Base-by-base conservation (phyloP, 495 filamentous ascomycete species). In the Hamigera avellanea region DNA sequence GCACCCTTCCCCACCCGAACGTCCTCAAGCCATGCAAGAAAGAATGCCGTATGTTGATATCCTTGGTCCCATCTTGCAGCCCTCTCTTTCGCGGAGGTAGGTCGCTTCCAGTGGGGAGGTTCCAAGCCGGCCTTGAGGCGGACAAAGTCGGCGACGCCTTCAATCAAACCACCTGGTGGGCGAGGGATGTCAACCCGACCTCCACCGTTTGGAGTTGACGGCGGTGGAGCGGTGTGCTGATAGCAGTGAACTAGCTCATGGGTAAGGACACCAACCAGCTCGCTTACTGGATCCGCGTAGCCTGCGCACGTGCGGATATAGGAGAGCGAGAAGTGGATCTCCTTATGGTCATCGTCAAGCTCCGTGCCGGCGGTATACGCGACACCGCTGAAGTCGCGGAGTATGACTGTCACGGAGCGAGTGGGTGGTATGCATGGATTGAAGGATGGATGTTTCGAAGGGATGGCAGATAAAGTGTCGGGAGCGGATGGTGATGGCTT, bases 231-330 rank as follows among this genome's bases (percentile, higher is more conserved):
- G 36, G 82, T 76, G 58, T 83, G 85, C 54, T 98, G 91, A 61
- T 82, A 93, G 62, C 88, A 95, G 54, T 98, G 91, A 8, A 96
- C 91, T 43, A 95, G 80, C 60, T 98, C 91, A 55, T 98, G 91
- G 0, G 77, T 75, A 7, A 98, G 48, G 2, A 98, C 86, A 26
- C 91, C 91, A 8, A 68, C 58, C 39, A 96, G 76, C 61, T 98
- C 91, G 21, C 71, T 47, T 8, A 23, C 21, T 4, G 21, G 21
- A 23, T 23, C 21, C 21, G 53, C 43, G 10, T 61, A 53, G 26
- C 59, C 49, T 2, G 56, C 39, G 1, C 54, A 43, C 9, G 64
- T 64, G 2, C 56, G 38, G 47, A 96, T 78, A 61, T 95, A 95
- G 35, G 72, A 61, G 8, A 86, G 73, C 3, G 75, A 82, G 62